Conservation (phyloP, 2,329 filamentous ascomycete genomes). For the Cladorrhinum sp. region DNA sequence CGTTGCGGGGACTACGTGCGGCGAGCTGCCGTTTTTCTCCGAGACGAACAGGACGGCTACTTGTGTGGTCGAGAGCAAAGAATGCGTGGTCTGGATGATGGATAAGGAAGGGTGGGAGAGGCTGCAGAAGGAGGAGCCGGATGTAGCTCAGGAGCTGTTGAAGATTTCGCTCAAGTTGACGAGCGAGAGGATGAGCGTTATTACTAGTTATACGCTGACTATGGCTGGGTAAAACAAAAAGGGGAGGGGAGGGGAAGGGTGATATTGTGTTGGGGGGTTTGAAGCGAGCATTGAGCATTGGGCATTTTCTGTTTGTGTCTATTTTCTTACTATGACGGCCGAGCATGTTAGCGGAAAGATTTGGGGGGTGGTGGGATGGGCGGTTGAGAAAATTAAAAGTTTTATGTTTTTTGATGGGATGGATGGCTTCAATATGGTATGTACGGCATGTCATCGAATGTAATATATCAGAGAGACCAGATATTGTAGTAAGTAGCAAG, state of each 20-base stretch:
- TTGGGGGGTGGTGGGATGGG: too few species aligned
- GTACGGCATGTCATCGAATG: too few species aligned
- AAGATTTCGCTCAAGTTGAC: slow-evolving; percentile 89
- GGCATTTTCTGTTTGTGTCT: too few species aligned
- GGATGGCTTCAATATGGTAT: too few species aligned
- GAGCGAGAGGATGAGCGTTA: slow-evolving; percentile 80
- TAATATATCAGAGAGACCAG: too few species aligned
- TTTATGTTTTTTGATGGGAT: too few species aligned
- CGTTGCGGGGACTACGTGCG: slow-evolving; percentile 89
- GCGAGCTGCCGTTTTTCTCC: slow-evolving; percentile 93
- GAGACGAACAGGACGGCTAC: slow-evolving; percentile 85
- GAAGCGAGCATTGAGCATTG: too few species aligned
- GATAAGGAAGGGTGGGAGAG: slow-evolving; percentile 67
- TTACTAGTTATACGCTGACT: slow-evolving; percentile 55
- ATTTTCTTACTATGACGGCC: too few species aligned
- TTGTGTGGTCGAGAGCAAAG: slow-evolving; percentile 70
- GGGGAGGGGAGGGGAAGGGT: not conserved
- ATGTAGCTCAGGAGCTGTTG: slow-evolving; percentile 79
- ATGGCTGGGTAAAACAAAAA: slow-evolving; percentile 42
- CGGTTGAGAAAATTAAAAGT: too few species aligned
- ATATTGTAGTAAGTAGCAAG: too few species aligned
- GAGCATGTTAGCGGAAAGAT: too few species aligned
- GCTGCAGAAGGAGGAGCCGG: slow-evolving; percentile 68
- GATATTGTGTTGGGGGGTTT: too few species aligned
- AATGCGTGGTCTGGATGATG: slow-evolving; percentile 76